These are phyloP conservation scores for Russula olivacea DNA, from an alignment of 768 basidiomycete species.

Conservation along the genomic window DNA sequence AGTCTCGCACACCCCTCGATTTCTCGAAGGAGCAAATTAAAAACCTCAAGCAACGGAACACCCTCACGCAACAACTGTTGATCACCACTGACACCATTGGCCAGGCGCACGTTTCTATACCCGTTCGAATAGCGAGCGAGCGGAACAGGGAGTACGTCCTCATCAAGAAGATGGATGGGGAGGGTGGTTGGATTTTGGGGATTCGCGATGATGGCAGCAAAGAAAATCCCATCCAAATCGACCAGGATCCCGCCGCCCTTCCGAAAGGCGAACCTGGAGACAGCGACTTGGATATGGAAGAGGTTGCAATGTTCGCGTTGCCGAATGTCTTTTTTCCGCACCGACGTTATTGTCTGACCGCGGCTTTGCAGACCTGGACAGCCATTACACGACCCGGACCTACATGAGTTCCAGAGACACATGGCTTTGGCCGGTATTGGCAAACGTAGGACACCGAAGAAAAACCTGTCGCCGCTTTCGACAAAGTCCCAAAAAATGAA, in stretches of 20 bases:
- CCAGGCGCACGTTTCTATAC: constrained; percentile 83
- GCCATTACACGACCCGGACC: constrained; percentile 48
- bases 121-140: constrained; percentile 91
- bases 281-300: constrained; percentile 67
- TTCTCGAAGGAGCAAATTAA: constrained; percentile 96
- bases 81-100: constrained; percentile 91
- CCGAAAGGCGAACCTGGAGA: constrained; percentile 30
- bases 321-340: not conserved
- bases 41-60: constrained; percentile 82
- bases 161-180: constrained; percentile 81
- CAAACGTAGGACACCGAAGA: constrained; percentile 42
- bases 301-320: constrained; percentile 60
- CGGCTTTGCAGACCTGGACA: constrained; percentile 23
- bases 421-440: constrained; percentile 59
- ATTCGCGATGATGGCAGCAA: constrained; percentile 81
- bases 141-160: constrained; percentile 93
- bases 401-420: constrained; percentile 54
- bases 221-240: constrained; percentile 82
- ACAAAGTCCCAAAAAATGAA: constrained; percentile 36
- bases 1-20: constrained; percentile 77
- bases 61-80: constrained; percentile 87
- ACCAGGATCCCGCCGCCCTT: constrained; percentile 47
- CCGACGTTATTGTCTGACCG: constrained; percentile 1
- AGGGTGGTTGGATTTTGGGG: constrained; percentile 93
- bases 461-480: constrained; percentile 31